Percentiles rank a stretch among this genome's conserved stretches.
Conservation (phyloP, 495 filamentous ascomycete genomes). For the Eremomyces bilateralis region DNA sequence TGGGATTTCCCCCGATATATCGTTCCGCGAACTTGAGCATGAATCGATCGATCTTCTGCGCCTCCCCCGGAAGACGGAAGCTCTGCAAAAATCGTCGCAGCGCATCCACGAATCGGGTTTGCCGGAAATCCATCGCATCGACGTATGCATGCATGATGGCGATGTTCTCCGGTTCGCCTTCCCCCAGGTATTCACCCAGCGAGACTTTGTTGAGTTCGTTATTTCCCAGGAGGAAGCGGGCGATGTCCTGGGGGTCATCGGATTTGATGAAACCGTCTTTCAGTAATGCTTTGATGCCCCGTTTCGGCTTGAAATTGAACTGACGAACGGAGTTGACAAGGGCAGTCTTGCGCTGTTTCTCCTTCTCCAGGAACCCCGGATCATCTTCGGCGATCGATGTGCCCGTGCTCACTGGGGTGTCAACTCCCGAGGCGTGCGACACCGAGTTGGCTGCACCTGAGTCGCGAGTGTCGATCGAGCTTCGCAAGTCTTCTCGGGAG, state of each 20-base stretch:
- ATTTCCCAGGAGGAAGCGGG: conserved; percentile 50
- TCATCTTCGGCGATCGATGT: conserved; percentile 73
- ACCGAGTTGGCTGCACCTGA: conserved; percentile 12
- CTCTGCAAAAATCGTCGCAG: conserved; percentile 80
- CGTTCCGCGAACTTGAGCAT: conserved; percentile 98
- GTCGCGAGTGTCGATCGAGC: conserved; percentile 52
- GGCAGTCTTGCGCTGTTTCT: conserved; percentile 83
- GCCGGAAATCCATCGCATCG: conserved; percentile 84
- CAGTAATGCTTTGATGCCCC: conserved; percentile 66
- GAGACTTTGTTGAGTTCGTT: conserved; percentile 72
- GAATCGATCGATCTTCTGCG: conserved; percentile 97
- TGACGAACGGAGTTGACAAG: conserved; percentile 68
- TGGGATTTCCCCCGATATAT: conserved; percentile 84
- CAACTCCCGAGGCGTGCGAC: conserved; percentile 2
- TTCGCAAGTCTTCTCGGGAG: conserved; percentile 54
- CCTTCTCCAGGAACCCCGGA: conserved; percentile 72
- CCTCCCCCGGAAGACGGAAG: conserved; percentile 87
- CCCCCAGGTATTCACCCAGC: conserved; percentile 87
- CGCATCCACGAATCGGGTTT: conserved; percentile 81
- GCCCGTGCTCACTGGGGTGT: conserved; percentile 25
- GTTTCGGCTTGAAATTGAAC: conserved; percentile 97
- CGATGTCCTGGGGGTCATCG: conserved; percentile 59
- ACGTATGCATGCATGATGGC: conserved; percentile 98
- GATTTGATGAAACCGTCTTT: conserved; percentile 70
- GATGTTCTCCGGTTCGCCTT: conserved; percentile 79